Conservation (phyloP, 139 green algal genomes). For the Picochlorum sp. region DNA sequence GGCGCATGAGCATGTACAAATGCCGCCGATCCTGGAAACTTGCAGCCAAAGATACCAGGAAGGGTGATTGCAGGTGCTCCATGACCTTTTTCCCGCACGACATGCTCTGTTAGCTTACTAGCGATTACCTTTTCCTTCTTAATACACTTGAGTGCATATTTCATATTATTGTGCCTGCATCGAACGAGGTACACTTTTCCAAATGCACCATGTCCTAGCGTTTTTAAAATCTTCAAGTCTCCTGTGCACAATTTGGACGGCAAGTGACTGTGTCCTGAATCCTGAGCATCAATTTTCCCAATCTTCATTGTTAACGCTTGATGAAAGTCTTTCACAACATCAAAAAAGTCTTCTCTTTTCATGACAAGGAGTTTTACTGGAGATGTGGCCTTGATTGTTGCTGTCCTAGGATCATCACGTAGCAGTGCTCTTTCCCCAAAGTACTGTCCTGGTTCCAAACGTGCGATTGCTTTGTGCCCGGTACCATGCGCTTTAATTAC, state of each 20-base stretch:
- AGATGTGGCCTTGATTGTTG: conserved; percentile 61
- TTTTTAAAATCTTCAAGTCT: conserved; percentile 36
- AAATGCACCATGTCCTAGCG: conserved; percentile 82
- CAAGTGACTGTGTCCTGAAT: conserved; percentile 9
- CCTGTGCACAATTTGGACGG: conserved; percentile 1
- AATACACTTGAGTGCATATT: conserved; percentile 77
- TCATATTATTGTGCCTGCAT: conserved; percentile 24
- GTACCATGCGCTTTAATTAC: conserved; percentile 18
- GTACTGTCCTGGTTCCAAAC: conserved; percentile 43
- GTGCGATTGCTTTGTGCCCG: too few species aligned
- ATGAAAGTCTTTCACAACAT: conserved; percentile 45
- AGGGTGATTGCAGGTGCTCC: conserved; percentile 64
- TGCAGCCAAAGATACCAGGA: conserved; percentile 73
- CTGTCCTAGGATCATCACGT: conserved; percentile 55
- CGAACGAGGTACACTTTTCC: conserved; percentile 75
- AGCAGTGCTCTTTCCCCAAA: conserved; percentile 90
- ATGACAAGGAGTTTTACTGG: conserved; percentile 53
- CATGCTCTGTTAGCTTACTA: conserved; percentile 68
- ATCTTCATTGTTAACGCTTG: conserved; percentile 23
- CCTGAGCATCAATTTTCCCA: conserved; percentile 12
- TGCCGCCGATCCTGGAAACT: conserved; percentile 38
- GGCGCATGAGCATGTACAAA: conserved; percentile 88
- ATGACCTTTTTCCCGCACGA: conserved; percentile 76
- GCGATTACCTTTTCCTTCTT: conserved; percentile 70
- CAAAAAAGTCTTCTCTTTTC: conserved; percentile 38